Conservation (phyloP, 2,329 filamentous ascomycete species). For the Neospermospora avenae region DNA sequence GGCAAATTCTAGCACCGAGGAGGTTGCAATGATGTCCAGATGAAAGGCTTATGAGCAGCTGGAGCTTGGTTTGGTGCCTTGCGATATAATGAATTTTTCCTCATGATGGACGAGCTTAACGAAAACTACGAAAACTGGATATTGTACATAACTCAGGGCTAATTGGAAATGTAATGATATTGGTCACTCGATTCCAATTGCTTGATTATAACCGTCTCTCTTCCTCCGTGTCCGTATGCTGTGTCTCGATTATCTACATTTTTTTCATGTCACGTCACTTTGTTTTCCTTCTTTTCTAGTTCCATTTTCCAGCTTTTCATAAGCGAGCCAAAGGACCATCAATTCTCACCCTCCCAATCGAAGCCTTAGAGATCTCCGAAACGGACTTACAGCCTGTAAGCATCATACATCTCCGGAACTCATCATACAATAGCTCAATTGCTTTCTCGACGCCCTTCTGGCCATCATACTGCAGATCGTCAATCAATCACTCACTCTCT, state of each 20-base stretch:
- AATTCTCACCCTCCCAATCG: slow-evolving; percentile 43
- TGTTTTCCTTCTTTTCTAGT: neutral
- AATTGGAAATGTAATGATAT: slow-evolving; percentile 6
- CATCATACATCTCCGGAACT: slow-evolving; percentile 22
- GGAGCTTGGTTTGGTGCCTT: neutral
- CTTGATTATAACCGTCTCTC: too few relatives aligned
- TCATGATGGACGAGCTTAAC: slow-evolving; percentile 14
- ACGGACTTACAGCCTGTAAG: slow-evolving; percentile 17
- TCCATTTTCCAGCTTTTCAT: slow-evolving; percentile 6
- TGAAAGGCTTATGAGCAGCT: slow-evolving; percentile 11
- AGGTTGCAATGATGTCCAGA: slow-evolving; percentile 27
- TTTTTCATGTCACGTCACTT: too few relatives aligned
- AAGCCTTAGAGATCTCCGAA: slow-evolving; percentile 16
- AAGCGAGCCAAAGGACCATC: slow-evolving; percentile 42
- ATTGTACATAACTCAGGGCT: slow-evolving; percentile 2
- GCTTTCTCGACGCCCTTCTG: slow-evolving; percentile 58
- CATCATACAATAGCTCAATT: slow-evolving; percentile 39
- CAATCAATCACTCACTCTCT: neutral
- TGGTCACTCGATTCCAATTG: neutral
- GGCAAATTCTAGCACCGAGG: slow-evolving; percentile 33
- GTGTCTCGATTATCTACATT: too few relatives aligned
- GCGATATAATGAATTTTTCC: neutral
- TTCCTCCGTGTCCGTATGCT: too few relatives aligned
- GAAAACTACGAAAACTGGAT: slow-evolving; percentile 10
- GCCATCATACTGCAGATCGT: slow-evolving; percentile 45